Evolutionary conservation across 1,139 yeast genomes (phyloP), one percentile per base, ranked within the genome.

Genomic region (Suhomyces taliae): DNA sequence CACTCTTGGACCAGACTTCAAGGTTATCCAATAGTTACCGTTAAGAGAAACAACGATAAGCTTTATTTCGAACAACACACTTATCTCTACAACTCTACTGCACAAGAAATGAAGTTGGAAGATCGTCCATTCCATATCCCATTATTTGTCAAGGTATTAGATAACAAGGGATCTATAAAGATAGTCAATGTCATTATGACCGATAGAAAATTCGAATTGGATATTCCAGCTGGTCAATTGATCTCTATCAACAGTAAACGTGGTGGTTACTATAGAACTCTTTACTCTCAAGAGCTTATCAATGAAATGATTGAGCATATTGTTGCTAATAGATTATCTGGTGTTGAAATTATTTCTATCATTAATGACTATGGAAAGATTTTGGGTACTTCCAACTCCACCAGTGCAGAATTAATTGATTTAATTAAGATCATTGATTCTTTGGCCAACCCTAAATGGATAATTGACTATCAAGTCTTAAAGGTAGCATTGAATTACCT

Each of bases 1-100:
- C 77, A 79, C 50, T 77, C 87, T 1, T 85, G 90, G 90, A 64
- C 76, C 6, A 72, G 81, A 55, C 64, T 75, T 24, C 73, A 83
- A 1, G 90, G 90, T 0, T 76, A 67, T 46, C 91, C 93, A 3
- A 59, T 80, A 2, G 59, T 85, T 12, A 60, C 63, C 8, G 81
- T 83, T 1, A 53, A 64, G 0, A 50, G 60, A 0, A 53, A 54
- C 24, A 60, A 42, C n/a, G 35, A 41, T 8, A 45, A 64, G 37
- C 55, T 82, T 7, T 52, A 58, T 9, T 56, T 80, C 37, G 80
- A 71, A 44, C 90, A 85, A 62, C 83, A 82, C 57, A 69, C 83
- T 48, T 81, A 68, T 53, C 43, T 74, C 5, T 64, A 61, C 54
- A 63, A 66, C 37, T 46, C 59, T 37, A 50, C 59, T 3, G 59